Evolutionary conservation across 495 filamentous ascomycete genomes (phyloP).

Genomic region (Beverwykella pulmonaria): DNA sequence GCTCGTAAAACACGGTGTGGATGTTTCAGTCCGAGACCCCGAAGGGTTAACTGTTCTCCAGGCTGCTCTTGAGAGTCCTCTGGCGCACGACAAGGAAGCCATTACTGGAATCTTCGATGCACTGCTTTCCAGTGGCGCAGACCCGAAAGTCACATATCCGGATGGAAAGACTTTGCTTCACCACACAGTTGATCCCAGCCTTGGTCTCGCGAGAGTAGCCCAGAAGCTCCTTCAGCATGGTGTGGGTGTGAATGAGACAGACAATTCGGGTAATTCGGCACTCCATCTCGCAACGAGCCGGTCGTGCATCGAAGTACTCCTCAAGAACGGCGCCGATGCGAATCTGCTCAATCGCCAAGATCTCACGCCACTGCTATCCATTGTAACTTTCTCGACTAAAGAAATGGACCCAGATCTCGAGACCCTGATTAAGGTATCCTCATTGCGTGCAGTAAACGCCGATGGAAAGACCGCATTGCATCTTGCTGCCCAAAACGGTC

Average conservation of each 20-base stretch:
- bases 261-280: conserved; percentile 16
- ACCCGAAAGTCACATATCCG: conserved; percentile 6
- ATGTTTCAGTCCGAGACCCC: conserved; percentile 22
- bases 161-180: conserved; percentile 29
- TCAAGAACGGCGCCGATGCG: conserved; percentile 27
- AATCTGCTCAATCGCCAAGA: conserved; percentile 3
- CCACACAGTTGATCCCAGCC: conserved; percentile 8
- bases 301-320: conserved; percentile 29
- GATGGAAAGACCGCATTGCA: conserved; percentile 17
- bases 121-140: conserved; percentile 12
- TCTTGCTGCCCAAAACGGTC: conserved; percentile 22
- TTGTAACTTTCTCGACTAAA: background rate
- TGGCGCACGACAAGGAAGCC: conserved; percentile 29
- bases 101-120: conserved; percentile 23
- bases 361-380: conserved; percentile 21
- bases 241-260: conserved; percentile 17
- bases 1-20: conserved; percentile 25
- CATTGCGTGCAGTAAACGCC: conserved; percentile 6
- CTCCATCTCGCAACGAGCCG: conserved; percentile 18
- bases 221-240: conserved; percentile 17
- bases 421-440: conserved; percentile 14
- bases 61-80: conserved; percentile 18
- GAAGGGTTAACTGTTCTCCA: conserved; percentile 24
- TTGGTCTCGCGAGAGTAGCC: conserved; percentile 24
- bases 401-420: conserved; percentile 27